Base-by-base conservation (phyloP, 164 flowering plant species). In the Nelumbo lutea region DNA sequence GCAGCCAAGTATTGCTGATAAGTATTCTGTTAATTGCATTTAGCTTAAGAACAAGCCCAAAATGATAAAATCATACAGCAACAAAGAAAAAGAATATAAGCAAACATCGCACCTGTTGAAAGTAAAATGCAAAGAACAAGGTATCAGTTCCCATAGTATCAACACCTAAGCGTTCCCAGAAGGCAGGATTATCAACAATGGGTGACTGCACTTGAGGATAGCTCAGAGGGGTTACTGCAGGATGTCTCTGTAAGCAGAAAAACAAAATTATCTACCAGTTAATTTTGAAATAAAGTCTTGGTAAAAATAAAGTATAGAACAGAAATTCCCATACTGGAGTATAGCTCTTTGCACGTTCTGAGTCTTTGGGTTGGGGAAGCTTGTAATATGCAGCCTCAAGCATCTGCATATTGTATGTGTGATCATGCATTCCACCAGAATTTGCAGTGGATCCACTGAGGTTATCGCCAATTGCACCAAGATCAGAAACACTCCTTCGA, bases 1-100 rank as follows among this genome's bases (percentile, higher is more conserved):
- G 99, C 98, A 72, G 98, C 98, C 81, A 95, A 78, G 79, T 90
- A 95, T 72, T 95, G 99, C 79, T 95, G 99, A 72, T 90, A 93
- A 15, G 97, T 89, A 76, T 90, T 95, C 99, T 95, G 88, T 75
- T 80, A 27, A 47, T 10, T 44, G 40, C 9, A 52, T 59, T 44
- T 42, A 61, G 39, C 45, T 56, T 47, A 48, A 55, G 38, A 66
- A 55, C 44, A 64, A 64, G 46, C 42, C 38, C 14, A 67, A 58
- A 48, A 56, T 43, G 5, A 63, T 59, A n/a, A 43, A 61, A 13
- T n/a, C 50, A 60, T 27, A 27, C 27, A 27, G 27, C 27, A 27
- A 27, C 27, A 27, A 27, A 27, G 27, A 27, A 27, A 27, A 27
- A 27, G 27, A 27, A 53, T 9, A 57, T 5, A 15, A 14, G 39